Evolutionary conservation across 2,329 filamentous ascomycete genomes (phyloP).

Genomic region (Neofusicoccum cordaticola): DNA sequence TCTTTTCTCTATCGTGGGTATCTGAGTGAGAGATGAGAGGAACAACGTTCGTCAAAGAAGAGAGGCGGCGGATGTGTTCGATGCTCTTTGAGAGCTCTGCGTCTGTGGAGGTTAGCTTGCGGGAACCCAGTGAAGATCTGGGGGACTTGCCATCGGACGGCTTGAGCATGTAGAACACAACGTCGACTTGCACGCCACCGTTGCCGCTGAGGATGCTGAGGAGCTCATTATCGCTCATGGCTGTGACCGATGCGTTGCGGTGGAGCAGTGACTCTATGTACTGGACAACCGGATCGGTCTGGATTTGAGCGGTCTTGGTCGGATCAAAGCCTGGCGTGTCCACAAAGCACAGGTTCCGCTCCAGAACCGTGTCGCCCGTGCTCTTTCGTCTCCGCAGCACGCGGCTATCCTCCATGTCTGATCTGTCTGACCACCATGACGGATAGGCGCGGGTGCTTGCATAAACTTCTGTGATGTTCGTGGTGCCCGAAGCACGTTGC

Average conservation of each 20-base stretch:
- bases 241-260: slow-evolving; percentile 59
- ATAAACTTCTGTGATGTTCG: slow-evolving; percentile 38
- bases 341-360: slow-evolving; percentile 91
- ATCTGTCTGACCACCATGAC: slow-evolving; percentile 69
- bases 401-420: slow-evolving; percentile 65
- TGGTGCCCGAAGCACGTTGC: slow-evolving; percentile 10
- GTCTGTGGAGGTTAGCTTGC: slow-evolving; percentile 22
- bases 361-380: slow-evolving; percentile 71
- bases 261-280: slow-evolving; percentile 72
- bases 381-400: slow-evolving; percentile 61
- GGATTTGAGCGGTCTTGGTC: slow-evolving; percentile 38
- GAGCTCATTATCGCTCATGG: slow-evolving; percentile 70
- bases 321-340: slow-evolving; percentile 69
- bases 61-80: slow-evolving; percentile 67
- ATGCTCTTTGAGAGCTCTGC: slow-evolving; percentile 57
- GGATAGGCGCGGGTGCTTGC: slow-evolving; percentile 65
- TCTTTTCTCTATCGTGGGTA: slow-evolving; percentile 57
- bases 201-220: slow-evolving; percentile 75
- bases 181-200: slow-evolving; percentile 80
- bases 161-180: slow-evolving; percentile 75
- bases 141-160: slow-evolving; percentile 57
- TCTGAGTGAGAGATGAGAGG: slow-evolving; percentile 79
- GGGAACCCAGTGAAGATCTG: slow-evolving; percentile 40
- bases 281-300: slow-evolving; percentile 46
- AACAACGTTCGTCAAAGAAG: slow-evolving; percentile 76